A percentile compares a stretch with the other conserved stretches of the same genome.
Conservation (phyloP, 108 stramenopile species). For the Pelagomonas calceolata region DNA sequence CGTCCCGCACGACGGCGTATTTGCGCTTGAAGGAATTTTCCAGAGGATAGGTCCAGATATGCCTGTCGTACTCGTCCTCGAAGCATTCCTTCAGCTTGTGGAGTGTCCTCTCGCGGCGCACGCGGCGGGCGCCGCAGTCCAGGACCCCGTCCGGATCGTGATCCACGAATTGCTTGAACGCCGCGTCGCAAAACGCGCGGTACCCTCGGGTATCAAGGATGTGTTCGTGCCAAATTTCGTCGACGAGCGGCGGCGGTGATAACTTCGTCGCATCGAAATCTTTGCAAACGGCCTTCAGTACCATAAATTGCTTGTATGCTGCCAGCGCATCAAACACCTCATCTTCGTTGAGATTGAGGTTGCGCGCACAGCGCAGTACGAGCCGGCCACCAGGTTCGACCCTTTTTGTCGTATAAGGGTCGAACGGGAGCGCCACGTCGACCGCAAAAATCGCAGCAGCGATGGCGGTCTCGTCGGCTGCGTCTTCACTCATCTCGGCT, state of each 20-base stretch:
- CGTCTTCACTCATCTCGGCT: too few relatives aligned
- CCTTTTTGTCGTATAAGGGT: too few relatives aligned
- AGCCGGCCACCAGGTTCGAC: too few relatives aligned
- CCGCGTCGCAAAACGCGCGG: constrained; percentile 41
- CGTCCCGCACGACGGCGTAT: too few relatives aligned
- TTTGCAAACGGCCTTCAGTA: constrained; percentile 52
- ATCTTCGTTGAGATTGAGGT: constrained; percentile 34
- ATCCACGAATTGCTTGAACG: constrained; percentile 49
- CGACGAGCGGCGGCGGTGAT: constrained; percentile 44
- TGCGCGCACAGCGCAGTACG: constrained; percentile 51
- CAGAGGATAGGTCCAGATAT: too few relatives aligned
- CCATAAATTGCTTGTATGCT: constrained; percentile 58
- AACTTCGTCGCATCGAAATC: constrained; percentile 52
- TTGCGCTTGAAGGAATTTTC: too few relatives aligned
- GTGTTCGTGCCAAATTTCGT: constrained; percentile 58
- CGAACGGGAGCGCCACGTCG: too few relatives aligned
- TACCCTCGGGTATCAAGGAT: constrained; percentile 51
- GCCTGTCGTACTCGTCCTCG: too few relatives aligned
- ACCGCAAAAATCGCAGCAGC: too few relatives aligned
- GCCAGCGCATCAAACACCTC: constrained; percentile 43
- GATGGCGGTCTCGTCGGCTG: too few relatives aligned
- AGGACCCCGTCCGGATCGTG: constrained; percentile 38
- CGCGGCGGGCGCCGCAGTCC: constrained; percentile 20
- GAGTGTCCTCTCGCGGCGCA: too few relatives aligned
- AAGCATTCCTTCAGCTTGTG: too few relatives aligned